These are phyloP conservation scores for Fagopyrum esculentum DNA, from an alignment of 148 eudicot species.

Conservation along the genomic window DNA sequence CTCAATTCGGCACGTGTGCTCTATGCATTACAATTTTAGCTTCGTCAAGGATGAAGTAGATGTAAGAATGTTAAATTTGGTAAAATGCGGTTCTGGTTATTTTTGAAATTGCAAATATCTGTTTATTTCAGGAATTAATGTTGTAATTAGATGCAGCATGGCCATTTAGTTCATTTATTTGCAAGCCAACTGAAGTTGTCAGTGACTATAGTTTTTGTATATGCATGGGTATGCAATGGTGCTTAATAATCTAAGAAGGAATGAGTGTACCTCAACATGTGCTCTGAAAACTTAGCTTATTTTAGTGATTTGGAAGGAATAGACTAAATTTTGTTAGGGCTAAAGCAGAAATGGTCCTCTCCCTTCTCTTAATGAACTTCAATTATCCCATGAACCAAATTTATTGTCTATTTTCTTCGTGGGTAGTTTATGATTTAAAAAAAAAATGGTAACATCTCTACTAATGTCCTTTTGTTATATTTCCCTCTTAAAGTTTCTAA, in stretches of 20 bases:
- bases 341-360: constrained; percentile 1
- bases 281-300: background rate
- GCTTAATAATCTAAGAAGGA: background rate
- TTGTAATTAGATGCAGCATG: background rate
- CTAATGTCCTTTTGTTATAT: background rate
- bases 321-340: background rate
- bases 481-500: background rate
- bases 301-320: background rate
- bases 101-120: background rate
- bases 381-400: background rate
- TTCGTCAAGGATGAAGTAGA: background rate
- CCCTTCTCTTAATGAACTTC: background rate
- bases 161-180: background rate
- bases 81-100: background rate
- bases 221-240: background rate
- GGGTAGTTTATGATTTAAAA: background rate
- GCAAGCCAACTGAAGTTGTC: background rate
- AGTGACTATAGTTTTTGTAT: background rate
- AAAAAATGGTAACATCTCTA: background rate
- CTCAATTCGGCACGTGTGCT: background rate
- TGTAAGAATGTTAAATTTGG: background rate
- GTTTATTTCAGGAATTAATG: background rate
- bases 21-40: background rate
- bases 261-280: background rate
- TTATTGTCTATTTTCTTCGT: background rate